Evolutionary conservation across 257 asterid species (phyloP), one percentile per base, ranked within the genome.

Genomic region (Forsythia suspensa): DNA sequence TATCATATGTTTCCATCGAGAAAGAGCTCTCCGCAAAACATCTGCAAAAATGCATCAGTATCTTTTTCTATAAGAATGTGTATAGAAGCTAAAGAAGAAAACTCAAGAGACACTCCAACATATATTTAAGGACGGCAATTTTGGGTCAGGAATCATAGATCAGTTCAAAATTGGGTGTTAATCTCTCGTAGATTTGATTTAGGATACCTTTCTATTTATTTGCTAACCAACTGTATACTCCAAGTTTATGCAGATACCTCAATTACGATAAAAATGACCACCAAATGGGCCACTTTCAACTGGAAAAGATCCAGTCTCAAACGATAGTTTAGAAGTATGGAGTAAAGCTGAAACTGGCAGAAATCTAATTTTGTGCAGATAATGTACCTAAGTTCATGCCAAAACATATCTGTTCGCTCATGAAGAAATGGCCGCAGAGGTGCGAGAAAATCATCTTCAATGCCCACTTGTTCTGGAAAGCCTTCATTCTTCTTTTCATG

Each of bases 371-470:
- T 48, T 48, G 59, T 48, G 38, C 40, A 75, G 52, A 48, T 34
- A 2, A 52, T 5, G 21, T 75, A 90, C 92, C 90, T 85, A 72
- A 88, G 90, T 76, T 90, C 92, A 73, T 90, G 92, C 94, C 92
- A 88, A 79, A 90, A 90, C 48, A 78, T 57, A 72, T 85, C 83
- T 4, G 91, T 71, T 15, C 6, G 80, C 69, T 85, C 92, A 13
- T 78, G 85, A 67, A 90, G 84, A 84, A 90, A 88, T 66, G 85
- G 87, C 18, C 85, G 77, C 80, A 88, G 77, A 71, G 92, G 91
- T 9, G 88, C 83, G 74, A 90, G 87, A 84, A 80, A 85, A 48
- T 82, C 89, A 82, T 74, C 84, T 69, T 55, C 79, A 5, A 4
- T 37, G 7, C 48, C 76, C 9, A 18, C 4, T 73, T 79, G 85